Conservation (phyloP, 1,284 basidiomycete genomes). For the Vanrija humicola region DNA sequence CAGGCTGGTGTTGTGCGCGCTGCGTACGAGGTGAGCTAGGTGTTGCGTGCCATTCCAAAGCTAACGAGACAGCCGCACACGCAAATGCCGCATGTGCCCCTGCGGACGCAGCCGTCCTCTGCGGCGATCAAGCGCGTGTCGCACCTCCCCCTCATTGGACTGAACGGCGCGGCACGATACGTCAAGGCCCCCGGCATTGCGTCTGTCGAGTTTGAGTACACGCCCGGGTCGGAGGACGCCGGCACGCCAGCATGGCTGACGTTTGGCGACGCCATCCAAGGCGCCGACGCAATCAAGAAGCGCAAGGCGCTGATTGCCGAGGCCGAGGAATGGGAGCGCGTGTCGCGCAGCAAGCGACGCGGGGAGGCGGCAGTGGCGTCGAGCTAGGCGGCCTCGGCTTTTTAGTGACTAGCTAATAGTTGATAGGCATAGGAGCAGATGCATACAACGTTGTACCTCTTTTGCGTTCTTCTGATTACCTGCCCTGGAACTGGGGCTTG, state of each 20-base stretch:
- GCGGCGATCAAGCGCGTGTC: slow-evolving; percentile 25
- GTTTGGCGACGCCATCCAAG: slow-evolving; percentile 13
- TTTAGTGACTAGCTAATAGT: neutral
- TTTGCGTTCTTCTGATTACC: slow-evolving; percentile 8
- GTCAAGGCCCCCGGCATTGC: slow-evolving; percentile 26
- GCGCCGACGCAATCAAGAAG: slow-evolving; percentile 15
- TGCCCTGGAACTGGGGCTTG: slow-evolving; percentile 73
- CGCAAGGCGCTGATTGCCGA: slow-evolving; percentile 25
- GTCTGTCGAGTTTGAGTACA: slow-evolving; percentile 43
- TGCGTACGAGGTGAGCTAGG: slow-evolving; percentile 39
- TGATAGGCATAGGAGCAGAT: slow-evolving; percentile 8
- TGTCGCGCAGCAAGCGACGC: slow-evolving; percentile 11
- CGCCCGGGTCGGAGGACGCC: neutral
- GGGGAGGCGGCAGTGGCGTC: neutral
- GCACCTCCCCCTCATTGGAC: slow-evolving; percentile 27
- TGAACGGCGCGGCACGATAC: slow-evolving; percentile 7
- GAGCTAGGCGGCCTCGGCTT: neutral
- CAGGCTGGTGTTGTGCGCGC: slow-evolving; percentile 30
- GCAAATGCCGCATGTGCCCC: slow-evolving; percentile 44
- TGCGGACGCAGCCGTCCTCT: slow-evolving; percentile 36
- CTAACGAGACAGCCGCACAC: slow-evolving; percentile 38
- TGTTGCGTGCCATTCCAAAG: neutral
- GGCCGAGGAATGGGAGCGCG: slow-evolving; percentile 43
- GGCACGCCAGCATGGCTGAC: slow-evolving; percentile 3
- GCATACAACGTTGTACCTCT: slow-evolving; percentile 29